These are phyloP conservation scores for Anthracocystis walkeri DNA, from an alignment of 1,284 basidiomycete species.

Conservation along the genomic window DNA sequence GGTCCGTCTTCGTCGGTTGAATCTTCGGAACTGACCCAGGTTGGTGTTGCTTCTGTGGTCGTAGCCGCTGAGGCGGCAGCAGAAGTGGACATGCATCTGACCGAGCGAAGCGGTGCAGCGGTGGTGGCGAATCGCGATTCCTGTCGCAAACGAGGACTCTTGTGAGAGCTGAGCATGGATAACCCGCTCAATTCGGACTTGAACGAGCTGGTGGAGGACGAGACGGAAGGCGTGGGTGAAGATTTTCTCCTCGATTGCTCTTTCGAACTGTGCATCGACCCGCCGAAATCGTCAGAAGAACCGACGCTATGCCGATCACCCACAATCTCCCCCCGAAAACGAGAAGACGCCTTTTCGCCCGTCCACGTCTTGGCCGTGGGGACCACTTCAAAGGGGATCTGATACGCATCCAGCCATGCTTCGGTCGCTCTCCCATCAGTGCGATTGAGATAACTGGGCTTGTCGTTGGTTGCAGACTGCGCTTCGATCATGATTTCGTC, in stretches of 20 bases:
- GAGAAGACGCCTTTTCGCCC: constrained; percentile 34
- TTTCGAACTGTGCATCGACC: neutral
- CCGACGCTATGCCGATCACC: constrained; percentile 5
- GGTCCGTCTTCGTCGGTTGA: constrained; percentile 25
- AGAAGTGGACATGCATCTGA: constrained; percentile 18
- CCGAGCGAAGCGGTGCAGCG: constrained; percentile 2
- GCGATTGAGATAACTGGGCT: constrained; percentile 33
- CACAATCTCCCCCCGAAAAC: constrained; percentile 16
- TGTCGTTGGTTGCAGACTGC: constrained; percentile 11
- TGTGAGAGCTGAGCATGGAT: constrained; percentile 24
- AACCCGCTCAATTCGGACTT: constrained; percentile 29
- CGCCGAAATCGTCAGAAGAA: constrained; percentile 15
- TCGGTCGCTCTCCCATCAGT: constrained; percentile 42
- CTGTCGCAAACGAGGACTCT: constrained; percentile 20
- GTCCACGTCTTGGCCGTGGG: constrained; percentile 49
- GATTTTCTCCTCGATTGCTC: constrained; percentile 12
- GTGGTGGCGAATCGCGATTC: constrained; percentile 14
- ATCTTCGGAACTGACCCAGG: neutral
- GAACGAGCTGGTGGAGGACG: constrained; percentile 31
- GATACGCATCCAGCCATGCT: constrained; percentile 41
- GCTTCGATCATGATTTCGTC: constrained; percentile 36
- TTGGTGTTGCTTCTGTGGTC: neutral
- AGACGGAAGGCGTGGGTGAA: constrained; percentile 27
- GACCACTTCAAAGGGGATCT: constrained; percentile 27
- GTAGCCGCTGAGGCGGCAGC: neutral